Evolutionary conservation across 306 rosid genomes (phyloP), one percentile per base, ranked within the genome.

Genomic region (apple (Malus domestica)): DNA sequence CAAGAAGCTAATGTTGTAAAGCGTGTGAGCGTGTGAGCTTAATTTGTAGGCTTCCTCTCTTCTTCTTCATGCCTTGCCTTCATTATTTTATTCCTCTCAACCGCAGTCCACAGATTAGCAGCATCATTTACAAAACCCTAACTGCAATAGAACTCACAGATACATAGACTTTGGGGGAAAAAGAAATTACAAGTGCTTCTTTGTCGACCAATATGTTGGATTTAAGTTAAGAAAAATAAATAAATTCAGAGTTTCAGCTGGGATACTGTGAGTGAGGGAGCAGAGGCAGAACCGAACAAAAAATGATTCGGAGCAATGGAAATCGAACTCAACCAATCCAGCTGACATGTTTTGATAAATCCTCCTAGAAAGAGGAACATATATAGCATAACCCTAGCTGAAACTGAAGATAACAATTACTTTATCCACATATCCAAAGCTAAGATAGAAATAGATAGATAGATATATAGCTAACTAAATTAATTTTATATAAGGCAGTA

Each of bases 111-210:
- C 66, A 8, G 8, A 64, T 38, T 9, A 13, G 73, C 65, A 45
- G n/a, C 72, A 51, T 51, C 55, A 51, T 64, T 60, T 49, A 52
- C 72, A 66, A 70, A 78, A 82, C 82, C 85, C 85, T 63, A 73
- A 63, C 64, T 55, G 63, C 74, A 71, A 71, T 70, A 42, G 12
- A 64, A 44, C 5, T 16, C 38, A 23, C 1, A 46, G 18, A 15
- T 44, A 46, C 29, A 8, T 57, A n/a, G 29, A 15, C 3, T 22
- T 58, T 13, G 1, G 62, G 27, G 27, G 3, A 9, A n/a, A 20
- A 58, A 3, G 27, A 58, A 58, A 58, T 58, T 22, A n/a, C 33
- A 60, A 8, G 23, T 3, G 44, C 45, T 32, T 30, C 10, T 30
- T 64, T 64, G 45, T 16, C 1, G 4, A 16, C 7, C 23, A 29